Evolutionary conservation across 495 filamentous ascomycete genomes (phyloP).

Genomic region (Xylaria telfairii): DNA sequence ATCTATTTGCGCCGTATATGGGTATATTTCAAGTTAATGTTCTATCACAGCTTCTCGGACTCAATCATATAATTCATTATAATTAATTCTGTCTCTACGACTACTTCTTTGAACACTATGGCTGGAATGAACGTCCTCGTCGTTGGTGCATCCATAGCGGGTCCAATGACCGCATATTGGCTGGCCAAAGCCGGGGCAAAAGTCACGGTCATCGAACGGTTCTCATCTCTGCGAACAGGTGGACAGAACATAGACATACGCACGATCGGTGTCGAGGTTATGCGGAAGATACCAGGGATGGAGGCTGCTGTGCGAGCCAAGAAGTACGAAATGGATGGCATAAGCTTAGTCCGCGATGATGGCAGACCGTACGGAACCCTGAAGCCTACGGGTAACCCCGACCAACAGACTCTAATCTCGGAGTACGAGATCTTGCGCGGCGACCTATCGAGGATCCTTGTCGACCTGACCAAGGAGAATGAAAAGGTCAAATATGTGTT

Average conservation of each 20-base stretch:
- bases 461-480: slow-evolving; percentile 34
- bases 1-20: not conserved
- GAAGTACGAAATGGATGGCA: slow-evolving; percentile 34
- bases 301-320: slow-evolving; percentile 33
- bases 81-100: not conserved
- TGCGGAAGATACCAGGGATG: slow-evolving; percentile 40
- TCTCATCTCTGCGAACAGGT: slow-evolving; percentile 37
- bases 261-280: slow-evolving; percentile 41
- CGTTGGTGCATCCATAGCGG: slow-evolving; percentile 50
- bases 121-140: slow-evolving; percentile 44
- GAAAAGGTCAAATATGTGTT: slow-evolving; percentile 36
- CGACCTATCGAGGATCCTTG: slow-evolving; percentile 35
- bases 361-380: slow-evolving; percentile 32
- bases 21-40: not conserved
- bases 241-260: slow-evolving; percentile 48
- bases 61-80: not conserved
- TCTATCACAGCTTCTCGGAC: not conserved
- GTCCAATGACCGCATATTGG: slow-evolving; percentile 33
- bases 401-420: slow-evolving; percentile 30
- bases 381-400: slow-evolving; percentile 33
- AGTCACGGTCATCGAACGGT: slow-evolving; percentile 39
- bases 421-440: slow-evolving; percentile 33
- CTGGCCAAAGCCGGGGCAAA: slow-evolving; percentile 29
- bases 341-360: slow-evolving; percentile 31
- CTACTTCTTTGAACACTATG: slow-evolving; percentile 32